Evolutionary conservation across 2,329 filamentous ascomycete genomes (phyloP).

Genomic region (Pseudocercospora crystallina): DNA sequence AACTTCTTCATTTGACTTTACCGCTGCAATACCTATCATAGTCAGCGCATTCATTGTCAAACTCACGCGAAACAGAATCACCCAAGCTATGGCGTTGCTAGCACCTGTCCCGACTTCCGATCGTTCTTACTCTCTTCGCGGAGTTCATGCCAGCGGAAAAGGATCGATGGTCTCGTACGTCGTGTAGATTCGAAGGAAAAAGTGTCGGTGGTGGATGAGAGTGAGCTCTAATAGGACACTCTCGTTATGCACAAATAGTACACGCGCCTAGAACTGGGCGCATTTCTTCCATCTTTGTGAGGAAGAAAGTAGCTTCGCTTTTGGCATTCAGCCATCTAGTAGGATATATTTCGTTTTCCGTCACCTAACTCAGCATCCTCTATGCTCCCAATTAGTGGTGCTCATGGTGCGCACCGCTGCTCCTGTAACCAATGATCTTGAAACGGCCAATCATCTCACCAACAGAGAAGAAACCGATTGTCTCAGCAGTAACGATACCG

Average conservation of each 20-base stretch:
- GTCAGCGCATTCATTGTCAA: no score
- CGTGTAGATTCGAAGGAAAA: no score
- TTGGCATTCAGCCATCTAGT: slow-evolving; percentile 9
- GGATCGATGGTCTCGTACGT: no score
- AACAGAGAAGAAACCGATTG: slow-evolving; percentile 94
- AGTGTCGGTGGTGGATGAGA: background rate
- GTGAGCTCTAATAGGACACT: background rate
- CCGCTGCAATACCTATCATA: no score
- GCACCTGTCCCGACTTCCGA: no score
- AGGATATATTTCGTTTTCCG: slow-evolving; percentile 9
- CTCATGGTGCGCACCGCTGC: slow-evolving; percentile 24
- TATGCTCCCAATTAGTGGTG: slow-evolving; percentile 17
- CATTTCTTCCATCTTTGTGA: slow-evolving; percentile 4
- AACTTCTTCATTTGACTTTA: no score
- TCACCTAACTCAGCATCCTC: background rate
- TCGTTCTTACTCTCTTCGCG: no score
- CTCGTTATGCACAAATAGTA: slow-evolving; percentile 30
- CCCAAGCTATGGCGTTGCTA: no score
- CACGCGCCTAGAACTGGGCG: slow-evolving; percentile 21
- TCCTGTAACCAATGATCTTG: slow-evolving; percentile 87
- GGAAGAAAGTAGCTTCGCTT: slow-evolving; percentile 6
- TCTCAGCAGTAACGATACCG: slow-evolving; percentile 79
- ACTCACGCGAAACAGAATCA: no score
- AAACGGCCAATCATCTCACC: slow-evolving; percentile 95
- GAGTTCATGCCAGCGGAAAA: no score